Evolutionary conservation across 345 rosid species (phyloP).

Genomic region (Citrus mangshanensis): DNA sequence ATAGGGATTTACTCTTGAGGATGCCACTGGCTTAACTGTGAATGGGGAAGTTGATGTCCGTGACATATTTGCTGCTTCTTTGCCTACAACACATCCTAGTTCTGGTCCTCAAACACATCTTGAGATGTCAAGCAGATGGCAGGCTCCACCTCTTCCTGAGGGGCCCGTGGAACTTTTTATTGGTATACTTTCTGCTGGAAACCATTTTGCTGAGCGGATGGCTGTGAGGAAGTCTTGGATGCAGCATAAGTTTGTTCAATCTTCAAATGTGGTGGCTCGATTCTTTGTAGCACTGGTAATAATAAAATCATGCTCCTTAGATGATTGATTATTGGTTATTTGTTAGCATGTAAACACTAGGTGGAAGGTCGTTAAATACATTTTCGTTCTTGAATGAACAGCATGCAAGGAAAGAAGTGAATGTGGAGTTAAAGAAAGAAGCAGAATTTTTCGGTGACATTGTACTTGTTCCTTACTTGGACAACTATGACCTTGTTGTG

Average conservation of each 20-base stretch:
- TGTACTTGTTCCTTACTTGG: slow-evolving; percentile 90
- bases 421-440: slow-evolving; percentile 85
- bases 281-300: slow-evolving; percentile 91
- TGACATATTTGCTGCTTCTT: slow-evolving; percentile 76
- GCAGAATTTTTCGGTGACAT: slow-evolving; percentile 92
- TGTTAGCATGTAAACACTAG: not conserved
- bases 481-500: slow-evolving; percentile 92
- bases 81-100: slow-evolving; percentile 84
- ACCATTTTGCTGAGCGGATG: slow-evolving; percentile 94
- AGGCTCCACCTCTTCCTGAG: slow-evolving; percentile 62
- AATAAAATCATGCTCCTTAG: not conserved
- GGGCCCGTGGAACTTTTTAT: slow-evolving; percentile 69
- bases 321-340: not conserved
- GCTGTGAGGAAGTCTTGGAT: slow-evolving; percentile 96
- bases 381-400: slow-evolving; percentile 25
- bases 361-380: slow-evolving; percentile 8
- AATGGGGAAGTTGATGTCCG: slow-evolving; percentile 78
- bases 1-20: slow-evolving; percentile 94
- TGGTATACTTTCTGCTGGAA: slow-evolving; percentile 92
- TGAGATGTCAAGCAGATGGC: slow-evolving; percentile 79
- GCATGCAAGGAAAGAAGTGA: slow-evolving; percentile 90
- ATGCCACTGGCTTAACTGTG: slow-evolving; percentile 86
- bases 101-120: slow-evolving; percentile 80
- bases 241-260: slow-evolving; percentile 74
- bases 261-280: slow-evolving; percentile 87